Conservation (phyloP, 2,329 filamentous ascomycete genomes). For the Penicillium psychrosexuale region DNA sequence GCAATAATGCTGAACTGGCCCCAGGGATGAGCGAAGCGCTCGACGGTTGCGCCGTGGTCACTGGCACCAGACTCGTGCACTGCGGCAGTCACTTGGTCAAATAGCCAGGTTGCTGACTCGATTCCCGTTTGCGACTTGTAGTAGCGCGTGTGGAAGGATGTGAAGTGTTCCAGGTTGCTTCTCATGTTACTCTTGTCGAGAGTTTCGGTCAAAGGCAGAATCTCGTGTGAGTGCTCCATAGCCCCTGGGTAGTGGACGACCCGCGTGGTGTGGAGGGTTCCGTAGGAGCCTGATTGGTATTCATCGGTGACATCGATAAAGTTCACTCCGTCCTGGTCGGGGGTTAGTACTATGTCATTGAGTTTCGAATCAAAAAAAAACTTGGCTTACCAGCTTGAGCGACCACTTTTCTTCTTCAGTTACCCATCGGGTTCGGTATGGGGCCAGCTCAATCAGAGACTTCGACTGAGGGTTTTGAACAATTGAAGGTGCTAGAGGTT, state of each 20-base stretch:
- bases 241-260: constrained; percentile 65
- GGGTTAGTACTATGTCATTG: neutral
- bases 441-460: constrained; percentile 79
- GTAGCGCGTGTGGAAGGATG: constrained; percentile 57
- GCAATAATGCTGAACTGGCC: constrained; percentile 88
- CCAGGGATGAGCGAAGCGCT: constrained; percentile 79
- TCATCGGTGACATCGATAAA: constrained; percentile 92
- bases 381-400: constrained; percentile 66
- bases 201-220: constrained; percentile 64
- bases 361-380: neutral
- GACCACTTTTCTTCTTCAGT: constrained; percentile 96
- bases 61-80: constrained; percentile 69
- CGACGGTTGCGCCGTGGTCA: constrained; percentile 62
- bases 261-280: constrained; percentile 35
- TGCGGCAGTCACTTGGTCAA: constrained; percentile 68
- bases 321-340: constrained; percentile 66
- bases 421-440: constrained; percentile 79
- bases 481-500: constrained; percentile 25
- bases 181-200: constrained; percentile 75
- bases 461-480: constrained; percentile 36
- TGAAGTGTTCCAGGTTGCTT: constrained; percentile 69
- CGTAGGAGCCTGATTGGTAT: constrained; percentile 59
- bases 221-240: constrained; percentile 61
- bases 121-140: constrained; percentile 65
- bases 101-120: constrained; percentile 84